Conservation (phyloP, 495 filamentous ascomycete species). For the Cercophora scortea region DNA sequence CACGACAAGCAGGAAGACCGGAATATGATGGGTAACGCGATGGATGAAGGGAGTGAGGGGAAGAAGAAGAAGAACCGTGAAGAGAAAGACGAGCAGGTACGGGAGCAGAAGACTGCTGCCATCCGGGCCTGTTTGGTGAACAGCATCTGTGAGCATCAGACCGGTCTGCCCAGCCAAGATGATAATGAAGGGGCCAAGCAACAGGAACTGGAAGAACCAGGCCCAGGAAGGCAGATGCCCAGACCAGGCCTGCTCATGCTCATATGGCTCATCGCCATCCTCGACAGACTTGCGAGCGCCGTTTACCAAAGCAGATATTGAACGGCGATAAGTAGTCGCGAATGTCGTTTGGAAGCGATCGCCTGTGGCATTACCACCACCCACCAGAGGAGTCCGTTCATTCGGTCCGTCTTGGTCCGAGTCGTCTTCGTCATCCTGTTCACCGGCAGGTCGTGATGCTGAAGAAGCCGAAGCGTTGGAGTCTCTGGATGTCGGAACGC, state of each 20-base stretch:
- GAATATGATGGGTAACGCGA: conserved; percentile 75
- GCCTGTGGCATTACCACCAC: conserved; percentile 26
- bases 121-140: conserved; percentile 75
- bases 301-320: conserved; percentile 32
- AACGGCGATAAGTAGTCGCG: conserved; percentile 52
- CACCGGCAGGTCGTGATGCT: conserved; percentile 3
- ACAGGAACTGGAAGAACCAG: conserved; percentile 80
- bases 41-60: conserved; percentile 81
- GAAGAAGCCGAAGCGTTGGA: conserved; percentile 6
- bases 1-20: conserved; percentile 64
- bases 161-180: conserved; percentile 66
- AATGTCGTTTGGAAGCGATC: conserved; percentile 59
- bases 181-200: conserved; percentile 68
- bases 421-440: conserved; percentile 34
- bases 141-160: conserved; percentile 61
- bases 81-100: conserved; percentile 59
- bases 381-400: conserved; percentile 74
- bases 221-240: conserved; percentile 67
- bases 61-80: conserved; percentile 65
- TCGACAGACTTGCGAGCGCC: conserved; percentile 19
- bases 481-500: conserved; percentile 6
- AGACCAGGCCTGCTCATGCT: conserved; percentile 83
- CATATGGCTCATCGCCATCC: conserved; percentile 43
- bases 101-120: conserved; percentile 57
- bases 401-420: conserved; percentile 51